phyloP scores from a whole-genome alignment of 164 flowering plant genomes.

The Annona cherimola region DNA sequence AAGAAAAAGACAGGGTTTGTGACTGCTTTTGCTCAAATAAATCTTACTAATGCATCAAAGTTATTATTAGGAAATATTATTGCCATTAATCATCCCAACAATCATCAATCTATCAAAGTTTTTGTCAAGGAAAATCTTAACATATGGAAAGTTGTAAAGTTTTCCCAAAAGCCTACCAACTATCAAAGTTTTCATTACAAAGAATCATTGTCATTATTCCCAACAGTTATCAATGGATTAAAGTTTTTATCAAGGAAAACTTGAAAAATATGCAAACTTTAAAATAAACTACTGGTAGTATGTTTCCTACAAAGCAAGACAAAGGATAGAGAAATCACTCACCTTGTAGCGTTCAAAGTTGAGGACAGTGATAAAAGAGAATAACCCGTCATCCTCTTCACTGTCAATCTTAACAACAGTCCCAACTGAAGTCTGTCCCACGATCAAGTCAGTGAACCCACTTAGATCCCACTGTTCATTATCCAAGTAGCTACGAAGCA shows the following conservation, averaged over 20 bases:
- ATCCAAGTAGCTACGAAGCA: conserved; percentile 76
- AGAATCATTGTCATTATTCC: too few relatives aligned
- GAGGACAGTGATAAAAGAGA: conserved; percentile 56
- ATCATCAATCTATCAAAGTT: neutral
- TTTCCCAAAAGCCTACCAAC: too few relatives aligned
- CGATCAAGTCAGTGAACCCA: conserved; percentile 76
- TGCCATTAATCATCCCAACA: neutral
- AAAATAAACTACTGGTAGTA: neutral
- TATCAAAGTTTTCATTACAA: too few relatives aligned
- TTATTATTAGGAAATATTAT: neutral
- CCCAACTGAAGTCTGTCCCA: conserved; percentile 94
- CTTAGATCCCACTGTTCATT: conserved; percentile 74
- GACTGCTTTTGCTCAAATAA: too few relatives aligned
- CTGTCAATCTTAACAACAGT: conserved; percentile 78
- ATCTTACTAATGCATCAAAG: too few relatives aligned
- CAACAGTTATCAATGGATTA: too few relatives aligned
- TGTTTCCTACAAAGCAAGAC: neutral
- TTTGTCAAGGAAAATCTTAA: too few relatives aligned
- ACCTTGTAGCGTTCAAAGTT: conserved; percentile 81
- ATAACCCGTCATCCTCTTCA: conserved; percentile 69
- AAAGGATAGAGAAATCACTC: conserved; percentile 13
- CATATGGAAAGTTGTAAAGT: too few relatives aligned
- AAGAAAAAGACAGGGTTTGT: too few relatives aligned
- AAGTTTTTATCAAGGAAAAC: neutral
- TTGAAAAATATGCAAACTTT: neutral